These are phyloP conservation scores for Rhodocollybia butyracea DNA, from an alignment of 768 basidiomycete species.

Conservation along the genomic window DNA sequence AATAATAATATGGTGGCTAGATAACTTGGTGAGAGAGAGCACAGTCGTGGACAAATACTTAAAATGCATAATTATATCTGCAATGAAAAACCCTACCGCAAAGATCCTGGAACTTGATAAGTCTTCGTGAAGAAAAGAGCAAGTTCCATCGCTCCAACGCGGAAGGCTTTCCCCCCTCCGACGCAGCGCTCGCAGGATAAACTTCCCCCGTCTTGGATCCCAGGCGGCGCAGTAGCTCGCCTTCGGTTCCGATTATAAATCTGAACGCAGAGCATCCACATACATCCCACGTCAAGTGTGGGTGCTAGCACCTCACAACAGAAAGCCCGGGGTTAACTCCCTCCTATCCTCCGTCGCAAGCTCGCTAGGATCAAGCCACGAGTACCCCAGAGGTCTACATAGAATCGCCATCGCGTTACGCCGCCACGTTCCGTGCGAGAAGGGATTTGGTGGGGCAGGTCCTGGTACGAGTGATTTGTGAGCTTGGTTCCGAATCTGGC, in stretches of 20 bases:
- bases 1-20: too few relatives aligned
- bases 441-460: slow-evolving; percentile 77
- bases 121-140: background rate
- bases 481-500: slow-evolving; percentile 81
- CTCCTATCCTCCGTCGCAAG: slow-evolving; percentile 70
- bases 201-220: too few relatives aligned
- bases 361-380: slow-evolving; percentile 69
- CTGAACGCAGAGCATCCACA: too few relatives aligned
- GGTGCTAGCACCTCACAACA: background rate
- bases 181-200: too few relatives aligned
- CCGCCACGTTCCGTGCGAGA: slow-evolving; percentile 75
- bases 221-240: too few relatives aligned
- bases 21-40: too few relatives aligned
- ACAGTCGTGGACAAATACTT: too few relatives aligned
- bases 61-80: too few relatives aligned
- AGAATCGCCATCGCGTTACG: slow-evolving; percentile 73
- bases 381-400: slow-evolving; percentile 76
- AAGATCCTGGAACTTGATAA: background rate
- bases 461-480: slow-evolving; percentile 67
- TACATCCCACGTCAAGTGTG: background rate
- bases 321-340: slow-evolving; percentile 56
- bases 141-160: background rate
- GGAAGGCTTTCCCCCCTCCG: background rate
- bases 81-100: too few relatives aligned
- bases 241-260: too few relatives aligned